Base-by-base conservation (phyloP, 257 asterid genomes). In the Capsicum rhomboideum region DNA sequence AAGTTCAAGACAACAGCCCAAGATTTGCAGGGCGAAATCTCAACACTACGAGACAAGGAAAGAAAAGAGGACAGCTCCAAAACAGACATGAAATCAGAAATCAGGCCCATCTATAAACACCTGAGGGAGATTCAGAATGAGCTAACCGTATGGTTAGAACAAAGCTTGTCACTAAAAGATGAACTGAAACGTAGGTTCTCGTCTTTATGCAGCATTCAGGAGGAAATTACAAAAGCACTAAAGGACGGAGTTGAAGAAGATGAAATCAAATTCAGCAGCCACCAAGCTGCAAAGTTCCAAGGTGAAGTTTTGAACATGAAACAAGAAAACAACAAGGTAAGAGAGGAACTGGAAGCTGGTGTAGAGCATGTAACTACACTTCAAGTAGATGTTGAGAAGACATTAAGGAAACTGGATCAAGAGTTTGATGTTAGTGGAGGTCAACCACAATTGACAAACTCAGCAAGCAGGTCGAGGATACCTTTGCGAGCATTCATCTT, bases 231-330 rank as follows among this genome's bases (percentile, higher is more conserved):
- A 4, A 87, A 23, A 78, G 94, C 98, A 6, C 54, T 96, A 63
- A 93, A 90, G 77, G 97, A 92, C 64, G 92, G 95, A 0, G 92
- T 91, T 1, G 96, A 90, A 71, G 97, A 90, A 71, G 97, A 93
- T 1, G 97, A 92, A 80, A 90, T 92, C 64, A 84, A 59, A 75
- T 93, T 96, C 87, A 91, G 93, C 53, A 96, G 95, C 86, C 98
- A 96, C 72, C 98, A 94, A 86, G 99, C 99, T 63, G 99, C 99
- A 69, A 94, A 92, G 79, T 85, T 94, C 85, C 98, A 94, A 86
- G 99, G 99, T 37, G 98, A 96, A 90, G 88, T 92, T 69, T 59
- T 91, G 92, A 94, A 92, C 90, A 96, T 94, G 99, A 93, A 93
- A 86, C 99, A 94, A 81, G 99, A 96, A 83, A 96, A 94, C 89